These are phyloP conservation scores for Phytophthora podocarpi DNA, from an alignment of 352 stramenopile species.

Conservation along the genomic window DNA sequence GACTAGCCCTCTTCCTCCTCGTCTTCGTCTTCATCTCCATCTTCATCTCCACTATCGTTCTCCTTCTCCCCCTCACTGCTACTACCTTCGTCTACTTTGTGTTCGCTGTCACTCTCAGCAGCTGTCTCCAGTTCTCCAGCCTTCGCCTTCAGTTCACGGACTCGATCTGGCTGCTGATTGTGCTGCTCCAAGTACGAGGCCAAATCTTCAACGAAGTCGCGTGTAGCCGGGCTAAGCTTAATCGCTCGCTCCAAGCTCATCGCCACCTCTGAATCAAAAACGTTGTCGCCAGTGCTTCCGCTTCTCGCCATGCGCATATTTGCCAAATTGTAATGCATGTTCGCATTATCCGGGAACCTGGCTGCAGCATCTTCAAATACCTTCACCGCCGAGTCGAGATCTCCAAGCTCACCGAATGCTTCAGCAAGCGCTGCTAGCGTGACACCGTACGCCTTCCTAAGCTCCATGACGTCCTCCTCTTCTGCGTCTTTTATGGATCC, in stretches of 20 bases:
- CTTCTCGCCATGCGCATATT: conserved; percentile 65
- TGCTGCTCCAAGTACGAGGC: conserved; percentile 45
- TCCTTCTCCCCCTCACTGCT: conserved; percentile 12
- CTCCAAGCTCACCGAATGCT: conserved; percentile 54
- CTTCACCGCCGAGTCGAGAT: conserved; percentile 51
- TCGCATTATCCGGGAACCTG: conserved; percentile 46
- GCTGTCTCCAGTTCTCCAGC: conserved; percentile 4
- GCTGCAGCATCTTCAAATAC: conserved; percentile 50
- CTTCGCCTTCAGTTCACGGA: conserved; percentile 31
- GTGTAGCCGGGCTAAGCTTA: conserved; percentile 40
- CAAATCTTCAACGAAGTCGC: conserved; percentile 60
- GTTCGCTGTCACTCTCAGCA: conserved; percentile 6
- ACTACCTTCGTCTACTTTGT: conserved; percentile 6
- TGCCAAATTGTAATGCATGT: conserved; percentile 75
- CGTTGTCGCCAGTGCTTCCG: conserved; percentile 15
- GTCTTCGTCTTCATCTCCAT: conserved; percentile 11
- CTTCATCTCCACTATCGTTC: conserved; percentile 8
- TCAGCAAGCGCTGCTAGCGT: conserved; percentile 62
- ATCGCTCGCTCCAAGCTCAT: conserved; percentile 51
- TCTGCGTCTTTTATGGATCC: conserved; percentile 13
- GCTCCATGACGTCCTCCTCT: conserved; percentile 19
- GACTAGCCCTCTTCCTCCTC: conserved; percentile 3
- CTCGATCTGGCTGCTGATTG: conserved; percentile 12
- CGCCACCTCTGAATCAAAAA: conserved; percentile 33
- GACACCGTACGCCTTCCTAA: conserved; percentile 53